phyloP scores from a whole-genome alignment of 2,329 filamentous ascomycete species.

The Neonectria coccinea region DNA sequence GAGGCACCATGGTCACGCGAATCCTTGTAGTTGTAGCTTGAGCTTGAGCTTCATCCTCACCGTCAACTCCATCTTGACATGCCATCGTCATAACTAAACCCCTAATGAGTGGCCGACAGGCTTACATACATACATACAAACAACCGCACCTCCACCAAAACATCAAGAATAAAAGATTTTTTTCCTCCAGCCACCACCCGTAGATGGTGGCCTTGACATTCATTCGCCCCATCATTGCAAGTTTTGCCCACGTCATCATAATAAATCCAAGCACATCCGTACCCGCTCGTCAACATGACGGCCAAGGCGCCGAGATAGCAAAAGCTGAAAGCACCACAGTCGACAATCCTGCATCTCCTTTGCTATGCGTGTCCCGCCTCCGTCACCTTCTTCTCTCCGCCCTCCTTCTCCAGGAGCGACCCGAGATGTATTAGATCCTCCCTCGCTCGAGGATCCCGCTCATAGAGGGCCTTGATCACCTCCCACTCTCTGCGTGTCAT shows the following conservation, averaged over 20 bases:
- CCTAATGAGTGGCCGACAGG: background rate
- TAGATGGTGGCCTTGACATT: background rate
- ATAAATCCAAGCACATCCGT: slow-evolving; percentile 6
- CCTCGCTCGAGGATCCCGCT: slow-evolving; percentile 72
- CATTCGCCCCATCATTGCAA: slow-evolving; percentile 2
- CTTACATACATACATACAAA: slow-evolving; percentile 1
- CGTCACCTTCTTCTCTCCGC: slow-evolving; percentile 41
- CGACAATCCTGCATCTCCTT: background rate
- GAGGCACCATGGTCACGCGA: background rate
- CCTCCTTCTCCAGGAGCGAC: slow-evolving; percentile 64
- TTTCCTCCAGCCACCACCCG: background rate
- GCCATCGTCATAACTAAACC: background rate
- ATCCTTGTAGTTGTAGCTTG: background rate
- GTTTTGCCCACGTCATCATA: slow-evolving; percentile 4
- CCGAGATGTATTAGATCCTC: slow-evolving; percentile 71
- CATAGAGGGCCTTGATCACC: slow-evolving; percentile 76
- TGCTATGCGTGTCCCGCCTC: slow-evolving; percentile 25
- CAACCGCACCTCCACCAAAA: background rate
- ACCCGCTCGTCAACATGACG: background rate
- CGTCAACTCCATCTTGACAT: background rate
- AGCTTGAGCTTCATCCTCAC: background rate
- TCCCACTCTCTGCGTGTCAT: slow-evolving; percentile 80
- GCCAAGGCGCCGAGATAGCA: slow-evolving; percentile 9
- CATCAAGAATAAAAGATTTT: background rate
- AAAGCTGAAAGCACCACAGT: slow-evolving; percentile 9